These are phyloP conservation scores for Acanthamoeba quina DNA, from an alignment of 208 protist species.

Conservation along the genomic window DNA sequence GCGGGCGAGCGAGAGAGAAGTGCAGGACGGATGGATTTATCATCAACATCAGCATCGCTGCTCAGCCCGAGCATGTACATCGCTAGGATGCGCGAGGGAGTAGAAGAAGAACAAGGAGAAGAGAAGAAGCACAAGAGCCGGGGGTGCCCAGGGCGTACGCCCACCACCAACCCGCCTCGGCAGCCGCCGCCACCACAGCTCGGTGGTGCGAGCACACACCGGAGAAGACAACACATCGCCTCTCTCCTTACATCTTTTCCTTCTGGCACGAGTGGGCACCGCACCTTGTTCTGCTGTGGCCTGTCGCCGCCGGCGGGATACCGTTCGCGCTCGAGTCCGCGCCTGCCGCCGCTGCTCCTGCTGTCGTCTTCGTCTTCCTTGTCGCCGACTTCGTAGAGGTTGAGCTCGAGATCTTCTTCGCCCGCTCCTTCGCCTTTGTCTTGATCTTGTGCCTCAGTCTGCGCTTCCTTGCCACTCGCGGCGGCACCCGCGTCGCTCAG, in stretches of 20 bases:
- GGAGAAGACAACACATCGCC: not conserved
- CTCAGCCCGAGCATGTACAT: not conserved
- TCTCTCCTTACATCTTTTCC: not conserved
- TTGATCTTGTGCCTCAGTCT: not conserved
- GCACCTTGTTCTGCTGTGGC: not conserved
- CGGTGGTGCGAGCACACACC: not conserved
- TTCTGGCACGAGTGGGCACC: not conserved
- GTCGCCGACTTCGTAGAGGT: slow-evolving; percentile 3
- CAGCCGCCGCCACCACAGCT: not conserved
- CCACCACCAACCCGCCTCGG: not conserved
- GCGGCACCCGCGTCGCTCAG: not conserved
- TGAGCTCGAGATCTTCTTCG: slow-evolving; percentile 20
- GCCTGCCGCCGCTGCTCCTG: not conserved
- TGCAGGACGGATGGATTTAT: slow-evolving; percentile 3
- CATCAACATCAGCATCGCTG: not conserved
- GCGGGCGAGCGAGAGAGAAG: not conserved
- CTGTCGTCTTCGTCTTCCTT: not conserved
- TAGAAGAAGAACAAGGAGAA: not conserved
- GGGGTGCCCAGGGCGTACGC: not conserved
- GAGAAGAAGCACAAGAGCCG: not conserved
- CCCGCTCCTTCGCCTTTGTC: not conserved
- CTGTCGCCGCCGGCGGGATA: not conserved
- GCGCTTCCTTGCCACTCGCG: not conserved
- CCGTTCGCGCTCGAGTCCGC: not conserved
- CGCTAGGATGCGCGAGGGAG: not conserved